Evolutionary conservation across 1,284 basidiomycete species (phyloP).

Genomic region (Ganoderma meredithae): DNA sequence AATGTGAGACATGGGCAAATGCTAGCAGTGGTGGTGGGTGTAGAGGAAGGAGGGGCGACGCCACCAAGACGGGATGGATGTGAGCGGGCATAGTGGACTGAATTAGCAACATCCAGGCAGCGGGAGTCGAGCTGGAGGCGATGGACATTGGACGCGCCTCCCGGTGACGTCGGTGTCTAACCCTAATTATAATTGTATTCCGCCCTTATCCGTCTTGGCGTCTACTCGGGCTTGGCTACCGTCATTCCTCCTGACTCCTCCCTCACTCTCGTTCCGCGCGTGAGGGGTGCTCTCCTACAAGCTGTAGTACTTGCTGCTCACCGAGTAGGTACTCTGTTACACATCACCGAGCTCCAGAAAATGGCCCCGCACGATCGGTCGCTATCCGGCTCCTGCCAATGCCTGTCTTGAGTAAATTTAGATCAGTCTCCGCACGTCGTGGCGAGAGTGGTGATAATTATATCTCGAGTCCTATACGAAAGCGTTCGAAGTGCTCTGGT

Average conservation of each 20-base stretch:
- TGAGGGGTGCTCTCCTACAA: neutral
- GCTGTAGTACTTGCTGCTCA: neutral
- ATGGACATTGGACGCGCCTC: neutral
- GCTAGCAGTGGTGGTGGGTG: neutral
- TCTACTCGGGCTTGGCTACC: neutral
- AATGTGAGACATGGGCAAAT: conserved; percentile 21
- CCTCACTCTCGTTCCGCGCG: neutral
- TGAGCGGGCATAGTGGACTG: neutral
- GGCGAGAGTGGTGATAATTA: neutral
- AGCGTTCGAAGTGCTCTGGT: too few relatives aligned
- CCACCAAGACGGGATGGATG: neutral
- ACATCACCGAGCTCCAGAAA: neutral
- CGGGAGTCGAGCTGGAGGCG: neutral
- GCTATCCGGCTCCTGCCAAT: neutral
- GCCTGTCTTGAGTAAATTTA: neutral
- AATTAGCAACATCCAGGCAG: neutral
- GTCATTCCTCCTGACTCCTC: neutral
- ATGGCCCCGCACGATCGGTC: neutral
- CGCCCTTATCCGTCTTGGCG: neutral
- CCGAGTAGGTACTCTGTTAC: neutral
- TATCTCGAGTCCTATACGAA: neutral
- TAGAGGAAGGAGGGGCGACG: neutral
- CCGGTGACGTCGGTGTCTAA: conserved; percentile 5
- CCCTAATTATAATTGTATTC: neutral
- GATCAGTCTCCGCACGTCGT: neutral